Percentiles rank a stretch among this genome's conserved stretches.
Conservation (phyloP, 73 alveolate species). For the Tetrahymena malaccensis region DNA sequence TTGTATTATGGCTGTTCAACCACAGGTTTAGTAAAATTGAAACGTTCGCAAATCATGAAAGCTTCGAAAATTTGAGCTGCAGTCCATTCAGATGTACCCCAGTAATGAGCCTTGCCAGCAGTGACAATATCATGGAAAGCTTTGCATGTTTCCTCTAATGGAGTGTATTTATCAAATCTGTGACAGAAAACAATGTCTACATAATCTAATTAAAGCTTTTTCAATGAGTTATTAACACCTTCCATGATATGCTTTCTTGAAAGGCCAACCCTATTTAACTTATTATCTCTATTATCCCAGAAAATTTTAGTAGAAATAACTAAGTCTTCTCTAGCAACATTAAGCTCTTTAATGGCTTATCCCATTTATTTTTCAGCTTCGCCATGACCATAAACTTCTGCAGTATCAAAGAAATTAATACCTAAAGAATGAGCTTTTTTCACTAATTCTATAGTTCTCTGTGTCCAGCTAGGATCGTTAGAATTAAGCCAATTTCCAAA, state of each 20-base stretch:
- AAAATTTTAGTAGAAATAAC: constrained; percentile 79
- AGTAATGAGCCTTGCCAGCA: constrained; percentile 90
- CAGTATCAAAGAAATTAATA: constrained; percentile 92
- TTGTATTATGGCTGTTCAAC: constrained; percentile 89
- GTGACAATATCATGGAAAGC: constrained; percentile 84
- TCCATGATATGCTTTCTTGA: constrained; percentile 82
- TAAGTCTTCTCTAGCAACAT: constrained; percentile 50
- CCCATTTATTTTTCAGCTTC: constrained; percentile 64
- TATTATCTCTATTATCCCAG: constrained; percentile 47
- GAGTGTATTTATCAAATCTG: constrained; percentile 75
- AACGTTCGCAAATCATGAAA: constrained; percentile 50
- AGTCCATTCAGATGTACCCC: constrained; percentile 98
- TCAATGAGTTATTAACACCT: constrained; percentile 70
- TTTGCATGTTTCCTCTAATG: constrained; percentile 80
- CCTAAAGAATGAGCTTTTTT: constrained; percentile 70
- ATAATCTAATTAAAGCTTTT: constrained; percentile 72
- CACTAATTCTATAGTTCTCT: constrained; percentile 22
- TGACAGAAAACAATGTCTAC: constrained; percentile 88
- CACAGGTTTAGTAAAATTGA: constrained; percentile 74
- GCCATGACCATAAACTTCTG: constrained; percentile 87
- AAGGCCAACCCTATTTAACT: constrained; percentile 34
- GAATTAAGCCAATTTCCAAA: constrained; percentile 78
- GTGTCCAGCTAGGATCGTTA: constrained; percentile 10
- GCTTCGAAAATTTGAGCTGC: constrained; percentile 82
- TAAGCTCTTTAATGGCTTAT: constrained; percentile 35